phyloP scores from a whole-genome alignment of 306 rosid species.

The Vigna mungo region DNA sequence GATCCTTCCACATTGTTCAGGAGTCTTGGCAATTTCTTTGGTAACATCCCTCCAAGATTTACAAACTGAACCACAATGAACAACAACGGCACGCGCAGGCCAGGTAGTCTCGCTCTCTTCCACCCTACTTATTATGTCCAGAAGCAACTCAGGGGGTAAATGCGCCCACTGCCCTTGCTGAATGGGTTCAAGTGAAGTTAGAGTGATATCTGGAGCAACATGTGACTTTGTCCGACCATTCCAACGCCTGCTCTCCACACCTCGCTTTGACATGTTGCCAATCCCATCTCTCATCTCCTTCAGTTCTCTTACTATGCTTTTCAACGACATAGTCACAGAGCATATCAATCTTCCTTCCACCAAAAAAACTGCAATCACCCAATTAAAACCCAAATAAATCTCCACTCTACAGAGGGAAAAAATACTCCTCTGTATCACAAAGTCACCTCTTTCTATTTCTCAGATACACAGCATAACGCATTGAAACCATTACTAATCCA shows the following conservation, averaged over 20 bases:
- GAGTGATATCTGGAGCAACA: conserved; percentile 69
- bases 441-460: conserved; percentile 16
- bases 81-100: conserved; percentile 75
- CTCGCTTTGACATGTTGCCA: conserved; percentile 68
- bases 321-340: conserved; percentile 66
- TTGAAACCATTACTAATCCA: conserved; percentile 29
- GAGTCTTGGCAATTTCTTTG: conserved; percentile 76
- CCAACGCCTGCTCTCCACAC: conserved; percentile 64
- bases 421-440: conserved; percentile 11
- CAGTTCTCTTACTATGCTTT: conserved; percentile 68
- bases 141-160: conserved; percentile 78
- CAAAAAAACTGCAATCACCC: conserved; percentile 40
- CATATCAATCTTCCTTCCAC: conserved; percentile 54
- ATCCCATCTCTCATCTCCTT: conserved; percentile 80
- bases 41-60: conserved; percentile 79
- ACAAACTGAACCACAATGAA: conserved; percentile 84
- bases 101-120: conserved; percentile 83
- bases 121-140: conserved; percentile 79
- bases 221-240: conserved; percentile 67
- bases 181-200: conserved; percentile 44
- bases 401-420: not conserved
- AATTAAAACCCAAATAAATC: conserved; percentile 22
- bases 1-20: conserved; percentile 83
- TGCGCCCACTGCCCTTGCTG: conserved; percentile 75
- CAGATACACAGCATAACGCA: conserved; percentile 20